Base-by-base conservation (phyloP, 441 rosid genomes). In the Croton laevigatus region DNA sequence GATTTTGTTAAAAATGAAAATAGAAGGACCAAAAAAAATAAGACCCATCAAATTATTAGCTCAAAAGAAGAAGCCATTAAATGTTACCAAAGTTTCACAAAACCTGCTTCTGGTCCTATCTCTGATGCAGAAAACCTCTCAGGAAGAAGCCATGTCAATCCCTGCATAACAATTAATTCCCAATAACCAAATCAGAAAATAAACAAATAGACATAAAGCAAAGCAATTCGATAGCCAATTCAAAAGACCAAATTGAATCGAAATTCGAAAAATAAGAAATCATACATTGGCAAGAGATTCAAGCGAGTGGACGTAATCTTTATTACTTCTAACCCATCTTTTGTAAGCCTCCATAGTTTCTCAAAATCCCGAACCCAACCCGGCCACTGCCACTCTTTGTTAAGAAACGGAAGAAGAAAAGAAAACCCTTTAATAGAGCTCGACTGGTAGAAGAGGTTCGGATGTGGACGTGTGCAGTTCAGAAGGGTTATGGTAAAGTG, bases 41-140 rank as follows among this genome's bases (percentile, higher is more conserved):
- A 54, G 22, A 12, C 63, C 62, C 20, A 45, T 61, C 67, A 53
- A 66, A 58, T 61, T 77, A 74, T 75, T 72, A 81, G 68, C 65
- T 55, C 72, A 72, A 77, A 80, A 81, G 85, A 78, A 82, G 86
- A 72, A 84, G 78, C 79, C 81, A 27, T 27, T 27, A 86, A 87
- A 77, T 73, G 85, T 90, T 90, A 87, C 96, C 93, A 83, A 91
- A 91, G 68, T 83, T 82, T 85, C 94, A 94, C 97, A 91, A 86
- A 95, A 95, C 99, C 99, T 93, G 99, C 97, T 95, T 95, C 99
- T 85, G 97, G 96, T 78, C 95, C 95, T 68, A 95, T 93, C 86
- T 93, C 98, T 76, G 99, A 92, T 68, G 81, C 75, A 58, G 96
- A 89, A 80, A 95, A 93, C 74, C 95, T 82, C 82, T 89, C 99